Evolutionary conservation across 352 stramenopile species (phyloP).

Genomic region (Globisporangium parvum): DNA sequence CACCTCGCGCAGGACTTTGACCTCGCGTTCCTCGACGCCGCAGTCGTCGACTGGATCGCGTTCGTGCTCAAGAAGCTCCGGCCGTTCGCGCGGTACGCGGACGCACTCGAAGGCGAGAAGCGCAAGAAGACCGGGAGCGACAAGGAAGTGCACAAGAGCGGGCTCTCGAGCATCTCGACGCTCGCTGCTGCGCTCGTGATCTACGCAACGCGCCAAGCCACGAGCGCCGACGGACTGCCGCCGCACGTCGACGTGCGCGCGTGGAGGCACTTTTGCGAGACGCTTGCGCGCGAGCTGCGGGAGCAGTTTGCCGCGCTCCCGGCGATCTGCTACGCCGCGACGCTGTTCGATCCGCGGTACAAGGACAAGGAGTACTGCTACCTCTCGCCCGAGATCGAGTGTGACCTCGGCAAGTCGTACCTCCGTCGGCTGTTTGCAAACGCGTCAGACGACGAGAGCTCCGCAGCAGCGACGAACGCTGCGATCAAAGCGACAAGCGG

Average conservation of each 20-base stretch:
- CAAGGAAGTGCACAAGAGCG: conserved; percentile 67
- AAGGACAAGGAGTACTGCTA: conserved; percentile 82
- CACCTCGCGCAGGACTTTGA: conserved; percentile 47
- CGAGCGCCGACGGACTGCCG: conserved; percentile 19
- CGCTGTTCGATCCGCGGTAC: conserved; percentile 73
- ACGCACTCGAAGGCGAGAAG: conserved; percentile 69
- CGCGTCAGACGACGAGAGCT: conserved; percentile 21
- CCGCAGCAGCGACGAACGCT: conserved; percentile 13
- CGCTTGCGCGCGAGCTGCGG: conserved; percentile 43
- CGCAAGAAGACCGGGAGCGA: conserved; percentile 68
- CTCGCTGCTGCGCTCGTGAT: conserved; percentile 61
- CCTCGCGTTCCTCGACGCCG: conserved; percentile 33
- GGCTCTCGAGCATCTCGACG: conserved; percentile 72
- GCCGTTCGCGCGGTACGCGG: conserved; percentile 62
- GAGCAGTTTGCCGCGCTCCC: conserved; percentile 46
- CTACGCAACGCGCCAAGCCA: conserved; percentile 60
- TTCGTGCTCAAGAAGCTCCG: conserved; percentile 71
- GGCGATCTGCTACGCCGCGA: conserved; percentile 58
- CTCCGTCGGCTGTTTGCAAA: conserved; percentile 50
- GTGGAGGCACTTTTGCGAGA: conserved; percentile 65
- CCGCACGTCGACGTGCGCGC: no score
- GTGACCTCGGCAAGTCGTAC: conserved; percentile 44
- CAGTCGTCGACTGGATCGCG: conserved; percentile 43
- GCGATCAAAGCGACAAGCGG: conserved; percentile 18
- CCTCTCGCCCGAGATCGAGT: conserved; percentile 45